Evolutionary conservation across 129 eudicot species (phyloP).

Genomic region (Pittosporum tobira): DNA sequence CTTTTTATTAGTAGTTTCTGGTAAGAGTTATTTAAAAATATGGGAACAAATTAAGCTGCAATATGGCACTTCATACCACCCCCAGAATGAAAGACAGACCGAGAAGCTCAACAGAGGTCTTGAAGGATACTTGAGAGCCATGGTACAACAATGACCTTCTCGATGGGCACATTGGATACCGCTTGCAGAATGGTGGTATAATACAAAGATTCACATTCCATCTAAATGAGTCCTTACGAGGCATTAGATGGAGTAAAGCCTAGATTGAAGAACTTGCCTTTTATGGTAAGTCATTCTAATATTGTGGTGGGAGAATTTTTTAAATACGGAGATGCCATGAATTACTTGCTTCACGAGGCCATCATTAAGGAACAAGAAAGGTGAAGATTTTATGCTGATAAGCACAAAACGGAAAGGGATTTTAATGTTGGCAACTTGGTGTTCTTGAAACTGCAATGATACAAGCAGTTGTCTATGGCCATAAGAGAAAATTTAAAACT

Average conservation of each 20-base stretch:
- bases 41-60: neutral
- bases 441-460: neutral
- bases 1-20: neutral
- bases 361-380: neutral
- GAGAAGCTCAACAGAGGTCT: neutral
- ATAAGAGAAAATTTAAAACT: neutral
- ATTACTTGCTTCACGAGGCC: neutral
- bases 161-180: neutral
- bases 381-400: neutral
- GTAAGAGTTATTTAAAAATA: neutral
- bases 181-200: neutral
- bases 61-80: neutral
- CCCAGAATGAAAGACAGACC: neutral
- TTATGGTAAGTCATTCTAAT: rapidly evolving
- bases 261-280: neutral
- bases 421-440: neutral
- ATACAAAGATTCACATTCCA: neutral
- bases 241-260: neutral
- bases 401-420: neutral
- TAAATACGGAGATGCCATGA: neutral
- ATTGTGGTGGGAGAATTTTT: too few relatives aligned
- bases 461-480: neutral
- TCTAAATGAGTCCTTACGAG: neutral
- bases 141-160: neutral
- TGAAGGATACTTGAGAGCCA: neutral